Evolutionary conservation across 1,139 yeast genomes (phyloP).

Genomic region (Candida pseudocylindracea): DNA sequence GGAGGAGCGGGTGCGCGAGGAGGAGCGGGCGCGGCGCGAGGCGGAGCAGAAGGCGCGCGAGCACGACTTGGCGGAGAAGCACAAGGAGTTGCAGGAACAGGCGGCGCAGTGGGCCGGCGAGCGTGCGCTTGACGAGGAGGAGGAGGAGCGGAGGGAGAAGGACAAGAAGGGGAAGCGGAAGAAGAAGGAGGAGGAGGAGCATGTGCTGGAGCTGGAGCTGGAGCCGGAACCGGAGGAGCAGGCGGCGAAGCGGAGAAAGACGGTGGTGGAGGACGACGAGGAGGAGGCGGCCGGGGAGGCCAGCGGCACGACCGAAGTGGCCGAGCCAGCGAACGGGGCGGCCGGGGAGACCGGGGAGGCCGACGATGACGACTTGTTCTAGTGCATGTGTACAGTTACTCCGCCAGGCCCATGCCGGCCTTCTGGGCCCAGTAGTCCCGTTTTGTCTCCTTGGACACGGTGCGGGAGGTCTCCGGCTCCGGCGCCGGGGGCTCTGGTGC

Average conservation of each 20-base stretch:
- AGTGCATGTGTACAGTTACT: background rate
- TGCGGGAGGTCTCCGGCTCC: background rate
- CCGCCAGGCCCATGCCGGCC: background rate
- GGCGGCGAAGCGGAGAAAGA: background rate
- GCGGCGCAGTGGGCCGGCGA: slow-evolving; percentile 67
- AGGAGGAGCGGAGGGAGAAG: slow-evolving; percentile 4
- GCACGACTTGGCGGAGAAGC: slow-evolving; percentile 40
- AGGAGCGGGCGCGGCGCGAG: slow-evolving; percentile 16
- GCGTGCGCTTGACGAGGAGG: slow-evolving; percentile 10
- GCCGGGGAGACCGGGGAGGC: slow-evolving; percentile 28
- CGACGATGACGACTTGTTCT: slow-evolving; percentile 8
- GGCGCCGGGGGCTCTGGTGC: too few species aligned
- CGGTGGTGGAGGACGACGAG: slow-evolving; percentile 4
- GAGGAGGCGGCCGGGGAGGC: slow-evolving; percentile 3
- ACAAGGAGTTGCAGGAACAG: slow-evolving; percentile 53
- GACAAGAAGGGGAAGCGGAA: slow-evolving; percentile 2
- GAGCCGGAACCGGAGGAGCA: slow-evolving; percentile 4
- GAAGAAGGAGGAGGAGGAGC: slow-evolving; percentile 8
- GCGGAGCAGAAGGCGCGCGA: slow-evolving; percentile 20
- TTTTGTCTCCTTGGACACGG: background rate
- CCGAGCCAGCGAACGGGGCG: too few species aligned
- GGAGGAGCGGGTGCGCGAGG: slow-evolving; percentile 21
- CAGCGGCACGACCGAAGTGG: slow-evolving; percentile 12
- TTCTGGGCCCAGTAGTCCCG: slow-evolving; percentile 1
- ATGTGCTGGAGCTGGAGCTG: slow-evolving; percentile 1